Conservation (phyloP, 139 green algal genomes). For the Volvox reticuliferus region DNA sequence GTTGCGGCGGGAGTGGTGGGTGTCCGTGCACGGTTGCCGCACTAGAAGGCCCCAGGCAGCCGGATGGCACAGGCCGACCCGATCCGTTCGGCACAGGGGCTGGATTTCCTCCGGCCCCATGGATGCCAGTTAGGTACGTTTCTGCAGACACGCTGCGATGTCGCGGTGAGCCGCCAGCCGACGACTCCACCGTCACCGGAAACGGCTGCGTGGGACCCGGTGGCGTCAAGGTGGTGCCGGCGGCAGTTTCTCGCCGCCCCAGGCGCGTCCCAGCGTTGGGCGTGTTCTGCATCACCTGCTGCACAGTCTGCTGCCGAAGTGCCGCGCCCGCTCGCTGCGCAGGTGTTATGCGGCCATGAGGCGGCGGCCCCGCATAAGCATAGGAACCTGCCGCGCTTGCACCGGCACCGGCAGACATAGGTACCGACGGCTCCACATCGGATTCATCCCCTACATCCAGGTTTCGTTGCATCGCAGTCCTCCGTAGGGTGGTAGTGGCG, state of each 20-base stretch:
- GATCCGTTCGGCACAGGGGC: background rate
- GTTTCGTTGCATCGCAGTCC: background rate
- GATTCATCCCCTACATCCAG: slow-evolving; percentile 52
- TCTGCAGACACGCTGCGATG: slow-evolving; percentile 13
- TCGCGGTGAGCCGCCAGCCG: background rate
- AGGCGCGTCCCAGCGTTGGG: background rate
- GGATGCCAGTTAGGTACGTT: background rate
- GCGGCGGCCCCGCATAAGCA: background rate
- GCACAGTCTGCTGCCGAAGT: background rate
- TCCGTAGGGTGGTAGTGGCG: background rate
- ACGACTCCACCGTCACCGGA: background rate
- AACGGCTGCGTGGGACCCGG: background rate
- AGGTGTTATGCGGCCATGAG: background rate
- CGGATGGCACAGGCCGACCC: background rate
- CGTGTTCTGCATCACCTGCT: slow-evolving; percentile 18
- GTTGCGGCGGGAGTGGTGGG: slow-evolving; percentile 7
- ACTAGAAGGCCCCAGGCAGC: too few species aligned
- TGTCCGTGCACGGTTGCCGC: background rate
- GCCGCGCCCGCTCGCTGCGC: background rate
- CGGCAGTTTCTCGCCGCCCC: background rate
- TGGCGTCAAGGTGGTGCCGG: background rate
- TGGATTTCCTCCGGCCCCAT: background rate
- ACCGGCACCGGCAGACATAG: background rate
- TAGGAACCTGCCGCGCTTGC: background rate
- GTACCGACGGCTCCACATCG: slow-evolving; percentile 26